Conservation (phyloP, 2,329 filamentous ascomycete genomes). For the Fusarium buxicola region DNA sequence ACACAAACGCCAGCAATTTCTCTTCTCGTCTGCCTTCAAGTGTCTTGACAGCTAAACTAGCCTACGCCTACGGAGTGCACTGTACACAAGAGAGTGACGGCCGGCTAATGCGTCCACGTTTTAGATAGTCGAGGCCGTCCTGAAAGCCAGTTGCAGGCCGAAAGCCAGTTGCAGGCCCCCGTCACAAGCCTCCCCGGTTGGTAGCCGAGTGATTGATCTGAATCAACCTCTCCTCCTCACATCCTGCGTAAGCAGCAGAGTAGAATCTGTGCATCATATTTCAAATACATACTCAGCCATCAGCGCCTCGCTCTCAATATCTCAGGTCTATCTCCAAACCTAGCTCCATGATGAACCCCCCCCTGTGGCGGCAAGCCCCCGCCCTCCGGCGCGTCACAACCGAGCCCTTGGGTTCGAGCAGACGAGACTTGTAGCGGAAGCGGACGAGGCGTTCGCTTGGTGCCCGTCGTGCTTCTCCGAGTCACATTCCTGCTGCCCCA, state of each 20-base stretch:
- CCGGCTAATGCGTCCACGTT: conserved; percentile 25
- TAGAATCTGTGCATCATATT: background rate
- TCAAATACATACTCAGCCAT: conserved; percentile 20
- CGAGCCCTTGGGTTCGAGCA: conserved; percentile 25
- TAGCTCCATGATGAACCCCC: background rate
- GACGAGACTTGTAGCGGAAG: conserved; percentile 18
- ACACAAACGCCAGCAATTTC: conserved; percentile 30
- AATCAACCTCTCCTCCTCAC: no score
- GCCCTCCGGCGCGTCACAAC: conserved; percentile 9
- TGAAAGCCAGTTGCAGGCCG: background rate
- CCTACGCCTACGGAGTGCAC: no score
- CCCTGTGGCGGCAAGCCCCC: conserved; percentile 17
- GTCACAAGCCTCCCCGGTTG: background rate
- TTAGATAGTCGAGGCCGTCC: background rate
- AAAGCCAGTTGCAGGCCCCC: no score
- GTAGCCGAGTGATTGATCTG: background rate
- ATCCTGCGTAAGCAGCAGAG: no score
- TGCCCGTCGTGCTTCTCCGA: conserved; percentile 19
- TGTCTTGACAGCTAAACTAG: background rate
- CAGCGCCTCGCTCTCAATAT: conserved; percentile 1
- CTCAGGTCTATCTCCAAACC: background rate
- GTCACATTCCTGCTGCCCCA: conserved; percentile 27
- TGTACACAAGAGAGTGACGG: background rate
- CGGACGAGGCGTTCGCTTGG: conserved; percentile 18
- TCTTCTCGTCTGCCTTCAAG: no score